phyloP scores from a whole-genome alignment of 2,329 filamentous ascomycete genomes.

The Ophiosphaerella herpotricha region DNA sequence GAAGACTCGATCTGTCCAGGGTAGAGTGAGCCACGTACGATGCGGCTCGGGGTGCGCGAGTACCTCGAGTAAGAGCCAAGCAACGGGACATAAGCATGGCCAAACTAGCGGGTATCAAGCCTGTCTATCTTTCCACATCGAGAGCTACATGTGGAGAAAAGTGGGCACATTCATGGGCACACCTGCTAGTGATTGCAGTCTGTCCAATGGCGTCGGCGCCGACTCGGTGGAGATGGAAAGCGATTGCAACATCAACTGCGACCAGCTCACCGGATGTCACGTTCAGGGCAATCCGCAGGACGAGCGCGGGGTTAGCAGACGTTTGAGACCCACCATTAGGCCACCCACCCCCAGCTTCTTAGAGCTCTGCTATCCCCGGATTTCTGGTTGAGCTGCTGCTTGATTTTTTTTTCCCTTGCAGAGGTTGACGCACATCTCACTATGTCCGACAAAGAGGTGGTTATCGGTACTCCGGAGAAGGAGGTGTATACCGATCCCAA shows the following conservation, averaged over 20 bases:
- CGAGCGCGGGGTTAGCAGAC: neutral
- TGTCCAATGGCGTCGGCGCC: neutral
- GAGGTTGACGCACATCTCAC: neutral
- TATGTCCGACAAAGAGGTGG: constrained; percentile 3
- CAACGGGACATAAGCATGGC: constrained; percentile 8
- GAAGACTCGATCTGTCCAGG: too few species aligned
- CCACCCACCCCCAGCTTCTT: constrained; percentile 2
- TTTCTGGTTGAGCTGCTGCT: neutral
- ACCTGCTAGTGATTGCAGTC: neutral
- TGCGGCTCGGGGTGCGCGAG: constrained; percentile 2
- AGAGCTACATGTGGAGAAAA: constrained; percentile 7
- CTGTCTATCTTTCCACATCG: constrained; percentile 7
- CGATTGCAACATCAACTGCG: constrained; percentile 4
- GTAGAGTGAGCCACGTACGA: too few species aligned
- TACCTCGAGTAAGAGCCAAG: constrained; percentile 2
- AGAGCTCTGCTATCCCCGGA: constrained; percentile 1
- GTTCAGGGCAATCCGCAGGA: neutral
- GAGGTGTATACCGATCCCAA: constrained; percentile 4
- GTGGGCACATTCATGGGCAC: neutral
- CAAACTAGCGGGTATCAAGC: constrained; percentile 4
- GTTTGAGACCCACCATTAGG: constrained; percentile 2
- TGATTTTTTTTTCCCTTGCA: neutral
- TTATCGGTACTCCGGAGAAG: constrained; percentile 1
- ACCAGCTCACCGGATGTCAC: constrained; percentile 1
- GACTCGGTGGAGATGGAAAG: neutral